A percentile compares a stretch with the other conserved stretches of the same genome.
phyloP scores from a whole-genome alignment of 768 basidiomycete genomes.

The Lentinus tigrinus region DNA sequence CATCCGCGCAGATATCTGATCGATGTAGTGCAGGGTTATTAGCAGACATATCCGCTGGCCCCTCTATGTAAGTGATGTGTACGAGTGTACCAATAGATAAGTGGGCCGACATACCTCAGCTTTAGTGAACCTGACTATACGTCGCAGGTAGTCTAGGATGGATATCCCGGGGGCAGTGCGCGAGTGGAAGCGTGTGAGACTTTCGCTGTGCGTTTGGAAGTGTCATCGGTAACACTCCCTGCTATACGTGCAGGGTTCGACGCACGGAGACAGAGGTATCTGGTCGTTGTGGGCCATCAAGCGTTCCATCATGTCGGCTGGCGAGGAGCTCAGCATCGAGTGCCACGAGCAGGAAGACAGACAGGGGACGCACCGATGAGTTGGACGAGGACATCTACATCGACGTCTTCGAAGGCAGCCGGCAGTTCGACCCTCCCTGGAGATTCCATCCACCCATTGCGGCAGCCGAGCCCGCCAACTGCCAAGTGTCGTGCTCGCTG shows the following conservation, averaged over 20 bases:
- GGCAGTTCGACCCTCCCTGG: constrained; percentile 78
- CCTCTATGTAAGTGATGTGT: constrained; percentile 11
- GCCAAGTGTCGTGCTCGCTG: constrained; percentile 9
- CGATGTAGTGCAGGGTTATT: constrained; percentile 86
- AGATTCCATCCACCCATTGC: constrained; percentile 86
- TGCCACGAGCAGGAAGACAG: background rate
- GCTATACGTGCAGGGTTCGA: constrained; percentile 24
- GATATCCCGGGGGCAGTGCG: constrained; percentile 85
- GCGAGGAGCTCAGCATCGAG: constrained; percentile 1
- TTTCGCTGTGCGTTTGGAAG: constrained; percentile 54
- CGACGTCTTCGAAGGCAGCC: constrained; percentile 78
- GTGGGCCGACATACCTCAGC: constrained; percentile 69
- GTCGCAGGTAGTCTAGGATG: constrained; percentile 89
- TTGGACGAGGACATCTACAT: constrained; percentile 78
- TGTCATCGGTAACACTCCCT: constrained; percentile 15
- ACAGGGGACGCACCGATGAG: constrained; percentile 72
- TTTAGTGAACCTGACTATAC: constrained; percentile 94
- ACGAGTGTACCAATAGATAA: background rate
- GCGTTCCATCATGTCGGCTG: constrained; percentile 95
- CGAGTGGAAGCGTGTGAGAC: constrained; percentile 95
- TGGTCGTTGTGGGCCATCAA: constrained; percentile 95
- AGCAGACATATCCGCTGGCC: constrained; percentile 74
- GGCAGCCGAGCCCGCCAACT: constrained; percentile 30
- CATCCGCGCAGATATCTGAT: constrained; percentile 85
- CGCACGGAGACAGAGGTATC: constrained; percentile 82